Percentiles rank a stretch among this genome's conserved stretches.
Conservation (phyloP, 2,329 filamentous ascomycete genomes). For the Fusarium torreyae region DNA sequence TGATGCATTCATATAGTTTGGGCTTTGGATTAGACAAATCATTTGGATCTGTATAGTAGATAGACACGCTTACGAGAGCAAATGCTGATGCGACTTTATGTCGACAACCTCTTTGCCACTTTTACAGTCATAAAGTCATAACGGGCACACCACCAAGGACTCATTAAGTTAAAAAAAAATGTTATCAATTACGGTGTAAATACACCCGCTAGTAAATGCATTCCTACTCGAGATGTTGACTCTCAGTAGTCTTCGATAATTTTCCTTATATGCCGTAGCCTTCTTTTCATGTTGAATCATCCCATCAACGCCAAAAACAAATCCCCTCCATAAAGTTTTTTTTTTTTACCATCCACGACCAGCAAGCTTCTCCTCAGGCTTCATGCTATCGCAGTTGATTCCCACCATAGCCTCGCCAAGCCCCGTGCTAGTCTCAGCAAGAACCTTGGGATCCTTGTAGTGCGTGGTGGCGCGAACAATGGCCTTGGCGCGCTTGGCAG, state of each 20-base stretch:
- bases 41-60: background rate
- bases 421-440: constrained; percentile 89
- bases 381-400: constrained; percentile 87
- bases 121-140: background rate
- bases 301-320: constrained; percentile 27
- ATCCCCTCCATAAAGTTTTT: background rate
- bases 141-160: background rate
- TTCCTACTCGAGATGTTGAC: constrained; percentile 20
- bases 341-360: constrained; percentile 83
- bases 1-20: background rate
- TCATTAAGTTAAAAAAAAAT: background rate
- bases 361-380: constrained; percentile 84
- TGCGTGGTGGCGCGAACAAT: constrained; percentile 96
- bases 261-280: constrained; percentile 5
- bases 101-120: background rate
- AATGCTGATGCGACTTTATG: background rate
- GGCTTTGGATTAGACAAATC: background rate
- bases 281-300: constrained; percentile 33
- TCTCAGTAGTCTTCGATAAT: background rate
- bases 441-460: constrained; percentile 85
- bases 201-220: constrained; percentile 36
- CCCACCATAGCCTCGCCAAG: constrained; percentile 99
- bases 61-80: background rate
- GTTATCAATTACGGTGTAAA: constrained; percentile 33
- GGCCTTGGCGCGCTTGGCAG: constrained; percentile 89